Conservation (phyloP, 176 grass and related monocot species). For the Juncus inflexus region DNA sequence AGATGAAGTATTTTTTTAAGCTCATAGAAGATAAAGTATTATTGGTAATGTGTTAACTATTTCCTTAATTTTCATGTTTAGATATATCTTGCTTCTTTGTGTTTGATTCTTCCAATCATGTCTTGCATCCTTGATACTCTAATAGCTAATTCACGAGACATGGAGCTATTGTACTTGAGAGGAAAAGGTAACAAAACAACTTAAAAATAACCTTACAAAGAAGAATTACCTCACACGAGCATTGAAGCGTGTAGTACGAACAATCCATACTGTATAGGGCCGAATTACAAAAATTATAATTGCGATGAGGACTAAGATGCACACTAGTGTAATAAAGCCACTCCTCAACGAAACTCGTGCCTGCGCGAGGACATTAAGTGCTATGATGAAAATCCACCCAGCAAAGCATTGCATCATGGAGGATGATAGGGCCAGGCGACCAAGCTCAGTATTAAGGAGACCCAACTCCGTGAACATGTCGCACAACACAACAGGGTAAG, state of each 20-base stretch:
- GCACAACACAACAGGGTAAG: slow-evolving; percentile 3
- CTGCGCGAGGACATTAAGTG: neutral
- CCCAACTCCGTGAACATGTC: slow-evolving; percentile 9
- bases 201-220: too few species aligned
- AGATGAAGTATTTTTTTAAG: too few species aligned
- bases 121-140: too few species aligned
- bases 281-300: slow-evolving; percentile 15
- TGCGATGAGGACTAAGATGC: neutral
- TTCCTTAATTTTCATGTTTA: too few species aligned
- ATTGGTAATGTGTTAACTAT: too few species aligned
- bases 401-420: slow-evolving; percentile 13
- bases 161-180: too few species aligned
- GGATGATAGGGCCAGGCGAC: slow-evolving; percentile 11
- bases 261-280: slow-evolving; percentile 18
- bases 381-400: neutral
- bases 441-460: slow-evolving; percentile 15
- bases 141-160: too few species aligned
- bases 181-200: too few species aligned
- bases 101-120: too few species aligned
- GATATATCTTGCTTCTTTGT: too few species aligned
- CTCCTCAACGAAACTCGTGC: neutral
- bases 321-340: neutral
- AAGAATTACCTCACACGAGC: slow-evolving; percentile 8
- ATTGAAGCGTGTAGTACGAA: slow-evolving; percentile 4
- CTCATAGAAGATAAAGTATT: too few species aligned